Evolutionary conservation across 768 basidiomycete genomes (phyloP).

Genomic region (Boletus subcaerulescens): DNA sequence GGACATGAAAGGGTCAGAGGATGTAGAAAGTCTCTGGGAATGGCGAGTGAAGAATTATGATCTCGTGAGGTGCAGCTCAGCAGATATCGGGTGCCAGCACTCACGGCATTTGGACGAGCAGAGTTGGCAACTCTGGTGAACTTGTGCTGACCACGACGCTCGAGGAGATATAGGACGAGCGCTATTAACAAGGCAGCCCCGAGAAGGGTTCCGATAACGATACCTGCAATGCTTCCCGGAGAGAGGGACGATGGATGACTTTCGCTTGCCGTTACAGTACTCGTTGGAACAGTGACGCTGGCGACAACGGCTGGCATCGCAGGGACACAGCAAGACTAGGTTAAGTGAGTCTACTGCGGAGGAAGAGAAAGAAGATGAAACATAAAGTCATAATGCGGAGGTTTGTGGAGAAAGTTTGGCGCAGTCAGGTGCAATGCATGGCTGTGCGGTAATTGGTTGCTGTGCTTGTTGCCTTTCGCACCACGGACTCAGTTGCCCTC

Average conservation of each 20-base stretch:
- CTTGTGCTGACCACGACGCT: slow-evolving; percentile 5
- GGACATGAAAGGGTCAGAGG: slow-evolving; percentile 24
- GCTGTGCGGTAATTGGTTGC: neutral
- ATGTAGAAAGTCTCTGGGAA: slow-evolving; percentile 15
- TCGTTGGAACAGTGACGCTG: slow-evolving; percentile 1
- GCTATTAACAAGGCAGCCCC: slow-evolving; percentile 12
- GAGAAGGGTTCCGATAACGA: slow-evolving; percentile 19
- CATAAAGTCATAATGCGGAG: neutral
- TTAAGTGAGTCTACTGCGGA: neutral
- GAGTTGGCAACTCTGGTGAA: slow-evolving; percentile 20
- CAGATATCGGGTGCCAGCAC: neutral
- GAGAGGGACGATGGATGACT: slow-evolving; percentile 3
- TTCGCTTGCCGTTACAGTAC: neutral
- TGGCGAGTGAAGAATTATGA: neutral
- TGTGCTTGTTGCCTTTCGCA: slow-evolving; percentile 6
- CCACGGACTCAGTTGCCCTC: slow-evolving; percentile 5
- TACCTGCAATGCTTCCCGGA: slow-evolving; percentile 13
- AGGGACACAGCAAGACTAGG: too few relatives aligned
- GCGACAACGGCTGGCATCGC: slow-evolving; percentile 14
- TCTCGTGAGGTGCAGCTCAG: neutral
- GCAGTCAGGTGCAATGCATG: slow-evolving; percentile 3
- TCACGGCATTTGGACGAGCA: neutral
- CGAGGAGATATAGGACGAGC: slow-evolving; percentile 12
- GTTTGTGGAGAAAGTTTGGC: neutral
- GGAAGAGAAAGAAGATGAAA: neutral